Conservation (phyloP, 2,329 filamentous ascomycete genomes). For the Colletotrichum truncatum region DNA sequence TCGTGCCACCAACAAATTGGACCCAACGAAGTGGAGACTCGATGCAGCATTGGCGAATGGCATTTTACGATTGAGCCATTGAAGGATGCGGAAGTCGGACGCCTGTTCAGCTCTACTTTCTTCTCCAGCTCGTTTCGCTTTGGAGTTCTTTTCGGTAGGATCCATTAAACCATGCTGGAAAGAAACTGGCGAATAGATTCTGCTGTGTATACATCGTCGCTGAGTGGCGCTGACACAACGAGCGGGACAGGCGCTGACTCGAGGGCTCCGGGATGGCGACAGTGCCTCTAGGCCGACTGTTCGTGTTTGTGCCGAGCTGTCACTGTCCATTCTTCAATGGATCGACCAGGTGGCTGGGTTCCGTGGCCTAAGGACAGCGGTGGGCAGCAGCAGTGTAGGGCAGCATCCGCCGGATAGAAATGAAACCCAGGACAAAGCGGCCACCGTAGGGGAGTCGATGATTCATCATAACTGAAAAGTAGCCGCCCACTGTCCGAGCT, state of each 20-base stretch:
- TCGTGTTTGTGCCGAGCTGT: not conserved
- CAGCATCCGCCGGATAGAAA: not conserved
- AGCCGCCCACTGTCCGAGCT: constrained; percentile 7
- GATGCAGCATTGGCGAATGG: constrained; percentile 2
- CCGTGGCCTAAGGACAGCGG: not conserved
- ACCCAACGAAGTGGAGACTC: not conserved
- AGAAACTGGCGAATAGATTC: not conserved
- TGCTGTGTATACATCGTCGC: not conserved
- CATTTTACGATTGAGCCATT: not conserved
- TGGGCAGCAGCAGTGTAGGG: not conserved
- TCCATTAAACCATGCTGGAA: not conserved
- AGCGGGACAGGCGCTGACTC: not conserved
- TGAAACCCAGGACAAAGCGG: constrained; percentile 11
- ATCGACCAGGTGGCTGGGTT: constrained; percentile 6
- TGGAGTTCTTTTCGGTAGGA: not conserved
- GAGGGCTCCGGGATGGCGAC: not conserved
- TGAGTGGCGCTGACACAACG: not conserved
- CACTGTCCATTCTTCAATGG: not conserved
- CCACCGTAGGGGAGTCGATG: constrained; percentile 10
- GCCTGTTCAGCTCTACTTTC: not conserved
- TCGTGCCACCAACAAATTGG: not conserved
- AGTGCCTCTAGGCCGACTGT: not conserved
- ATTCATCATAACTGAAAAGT: constrained; percentile 18
- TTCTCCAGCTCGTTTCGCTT: not conserved
- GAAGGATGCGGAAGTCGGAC: not conserved